Evolutionary conservation across 805 yeast genomes (phyloP), one percentile per base, ranked within the genome.

Genomic region (Saccharomycodes ludwigii): DNA sequence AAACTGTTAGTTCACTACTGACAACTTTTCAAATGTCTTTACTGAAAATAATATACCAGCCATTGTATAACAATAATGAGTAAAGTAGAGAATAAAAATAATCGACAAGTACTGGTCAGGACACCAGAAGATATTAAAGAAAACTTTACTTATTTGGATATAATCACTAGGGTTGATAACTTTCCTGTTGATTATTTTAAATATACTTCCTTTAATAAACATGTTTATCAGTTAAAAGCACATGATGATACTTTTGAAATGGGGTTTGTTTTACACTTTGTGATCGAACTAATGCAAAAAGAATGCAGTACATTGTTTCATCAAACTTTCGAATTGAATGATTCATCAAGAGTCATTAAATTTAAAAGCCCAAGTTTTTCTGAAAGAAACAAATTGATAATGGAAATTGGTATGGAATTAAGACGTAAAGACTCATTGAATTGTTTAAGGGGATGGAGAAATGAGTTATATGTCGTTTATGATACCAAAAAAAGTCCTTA

Each of bases 381-480:
- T 15, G 46, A 42, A 6, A 48, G 54, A 24, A 46, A 53, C 32
- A 31, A 46, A 21, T 51, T 81, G 32, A 17, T 33, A 21, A 65
- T 52, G 2, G 30, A 37, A 8, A 39, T 76, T 2, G 81, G 73
- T 1, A 18, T 18, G 0, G 20, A 28, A 9, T 61, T 76, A 63
- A 58, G 58, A 39, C 37, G 58, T 17, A 31, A 54, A 30, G 36
- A 54, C 18, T 19, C 36, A 18, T 46, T 69, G 51, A 52, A 61
- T 27, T 59, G 65, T 1, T 40, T 70, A 6, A 57, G 63, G 30
- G 85, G 82, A 0, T 91, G 98, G 98, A 67, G 98, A 50, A 56
- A 79, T 50, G 98, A 91, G 54, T 62, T 71, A 22, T 91, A 84
- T 52, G 65, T 76, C 0, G 72, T 86, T 4, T 83, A 76, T 54